phyloP scores from a whole-genome alignment of 78 protist genomes.

The Pigoraptor vietnamica region DNA sequence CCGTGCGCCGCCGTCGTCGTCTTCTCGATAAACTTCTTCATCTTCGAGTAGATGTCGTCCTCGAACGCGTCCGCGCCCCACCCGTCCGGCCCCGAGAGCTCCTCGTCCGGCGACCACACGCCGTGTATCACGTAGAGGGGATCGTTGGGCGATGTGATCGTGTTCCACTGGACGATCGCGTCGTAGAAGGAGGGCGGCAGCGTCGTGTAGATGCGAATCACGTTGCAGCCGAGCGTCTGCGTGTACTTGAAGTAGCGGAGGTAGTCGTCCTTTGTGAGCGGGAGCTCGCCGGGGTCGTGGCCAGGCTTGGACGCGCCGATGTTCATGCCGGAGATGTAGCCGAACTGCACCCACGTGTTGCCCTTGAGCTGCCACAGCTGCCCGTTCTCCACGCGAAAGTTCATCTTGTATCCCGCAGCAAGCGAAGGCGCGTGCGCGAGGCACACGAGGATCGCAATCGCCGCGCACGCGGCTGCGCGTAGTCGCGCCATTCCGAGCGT shows the following conservation, averaged over 20 bases:
- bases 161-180: not conserved
- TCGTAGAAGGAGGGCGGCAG: not conserved
- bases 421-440: not conserved
- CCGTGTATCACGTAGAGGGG: not conserved
- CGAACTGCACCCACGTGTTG: not conserved
- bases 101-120: not conserved
- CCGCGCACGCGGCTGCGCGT: too few species aligned
- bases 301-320: slow-evolving; percentile 2
- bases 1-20: not conserved
- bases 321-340: not conserved
- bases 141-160: too few species aligned
- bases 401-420: not conserved
- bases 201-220: not conserved
- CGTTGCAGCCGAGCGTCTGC: not conserved
- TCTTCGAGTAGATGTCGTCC: not conserved
- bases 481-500: too few species aligned
- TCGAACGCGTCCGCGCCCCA: not conserved
- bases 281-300: slow-evolving; percentile 2
- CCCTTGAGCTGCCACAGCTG: not conserved
- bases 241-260: not conserved
- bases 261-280: not conserved
- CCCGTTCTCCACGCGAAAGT: not conserved
- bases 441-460: not conserved
- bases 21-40: not conserved
- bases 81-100: not conserved